A percentile compares a stretch with the other conserved stretches of the same genome.
These are phyloP conservation scores for Xylaria sp. DNA, from an alignment of 2,329 filamentous ascomycete genomes.

Conservation along the genomic window DNA sequence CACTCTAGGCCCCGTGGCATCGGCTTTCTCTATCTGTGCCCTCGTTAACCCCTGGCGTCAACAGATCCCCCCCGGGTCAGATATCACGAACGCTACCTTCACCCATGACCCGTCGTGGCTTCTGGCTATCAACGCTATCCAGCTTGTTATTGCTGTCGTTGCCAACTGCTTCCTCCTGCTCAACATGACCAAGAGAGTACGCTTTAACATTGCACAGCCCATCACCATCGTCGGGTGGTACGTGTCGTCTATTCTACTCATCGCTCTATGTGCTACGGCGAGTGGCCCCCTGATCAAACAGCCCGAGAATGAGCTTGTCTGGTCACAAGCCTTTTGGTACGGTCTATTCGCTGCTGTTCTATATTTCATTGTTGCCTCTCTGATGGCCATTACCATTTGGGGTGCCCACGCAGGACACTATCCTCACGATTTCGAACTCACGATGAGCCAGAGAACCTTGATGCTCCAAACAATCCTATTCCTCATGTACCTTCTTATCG, in stretches of 20 bases:
- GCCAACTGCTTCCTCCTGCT: conserved; percentile 86
- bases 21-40: conserved; percentile 87
- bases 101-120: conserved; percentile 79
- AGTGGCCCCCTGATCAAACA: conserved; percentile 64
- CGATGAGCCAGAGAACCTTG: conserved; percentile 82
- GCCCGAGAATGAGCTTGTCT: conserved; percentile 64
- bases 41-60: conserved; percentile 84
- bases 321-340: conserved; percentile 89
- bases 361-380: conserved; percentile 81
- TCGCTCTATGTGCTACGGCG: conserved; percentile 74
- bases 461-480: conserved; percentile 92
- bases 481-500: conserved; percentile 82
- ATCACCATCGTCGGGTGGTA: conserved; percentile 86
- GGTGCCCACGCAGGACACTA: conserved; percentile 79
- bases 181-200: conserved; percentile 84
- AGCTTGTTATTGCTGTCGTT: conserved; percentile 78
- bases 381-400: conserved; percentile 82
- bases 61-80: conserved; percentile 59
- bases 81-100: conserved; percentile 62
- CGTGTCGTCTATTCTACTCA: conserved; percentile 71
- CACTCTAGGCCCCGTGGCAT: conserved; percentile 86
- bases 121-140: conserved; percentile 79
- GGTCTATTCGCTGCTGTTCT: conserved; percentile 81
- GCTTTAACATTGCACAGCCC: conserved; percentile 85
- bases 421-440: conserved; percentile 80